Conservation (phyloP, 2,329 filamentous ascomycete species). For the Fusarium nodosum region DNA sequence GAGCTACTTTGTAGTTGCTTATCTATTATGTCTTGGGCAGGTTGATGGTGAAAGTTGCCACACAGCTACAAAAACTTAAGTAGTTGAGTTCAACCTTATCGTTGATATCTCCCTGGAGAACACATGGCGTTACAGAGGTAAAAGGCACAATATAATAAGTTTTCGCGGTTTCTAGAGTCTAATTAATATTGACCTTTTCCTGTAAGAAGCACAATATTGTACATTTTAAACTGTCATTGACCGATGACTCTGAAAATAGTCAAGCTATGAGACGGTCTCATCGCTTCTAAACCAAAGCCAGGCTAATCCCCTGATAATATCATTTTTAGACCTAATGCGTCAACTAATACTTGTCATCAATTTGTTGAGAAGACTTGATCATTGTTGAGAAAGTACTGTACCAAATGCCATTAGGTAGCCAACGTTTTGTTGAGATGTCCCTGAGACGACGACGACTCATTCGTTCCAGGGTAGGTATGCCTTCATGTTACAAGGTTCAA, state of each 20-base stretch:
- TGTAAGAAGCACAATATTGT: neutral
- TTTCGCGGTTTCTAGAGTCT: too few relatives aligned
- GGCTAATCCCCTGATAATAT: neutral
- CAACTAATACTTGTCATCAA: neutral
- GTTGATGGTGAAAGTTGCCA: neutral
- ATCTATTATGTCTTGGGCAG: too few relatives aligned
- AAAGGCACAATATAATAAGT: too few relatives aligned
- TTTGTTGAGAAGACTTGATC: constrained; percentile 10
- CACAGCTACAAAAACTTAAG: neutral
- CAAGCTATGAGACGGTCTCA: neutral
- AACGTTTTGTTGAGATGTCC: constrained; percentile 26
- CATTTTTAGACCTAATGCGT: neutral
- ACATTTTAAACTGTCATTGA: neutral
- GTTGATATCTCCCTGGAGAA: neutral
- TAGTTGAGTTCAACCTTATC: neutral
- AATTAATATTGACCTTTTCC: too few relatives aligned
- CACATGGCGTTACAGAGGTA: neutral
- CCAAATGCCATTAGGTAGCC: neutral
- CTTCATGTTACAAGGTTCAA: too few relatives aligned
- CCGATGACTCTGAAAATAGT: neutral
- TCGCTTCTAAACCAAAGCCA: neutral
- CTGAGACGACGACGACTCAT: constrained; percentile 6
- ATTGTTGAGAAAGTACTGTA: constrained; percentile 11
- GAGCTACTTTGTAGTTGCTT: neutral
- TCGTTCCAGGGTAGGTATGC: neutral